phyloP scores from a whole-genome alignment of 2,329 filamentous ascomycete species.

The Ascosphaera aggregata region DNA sequence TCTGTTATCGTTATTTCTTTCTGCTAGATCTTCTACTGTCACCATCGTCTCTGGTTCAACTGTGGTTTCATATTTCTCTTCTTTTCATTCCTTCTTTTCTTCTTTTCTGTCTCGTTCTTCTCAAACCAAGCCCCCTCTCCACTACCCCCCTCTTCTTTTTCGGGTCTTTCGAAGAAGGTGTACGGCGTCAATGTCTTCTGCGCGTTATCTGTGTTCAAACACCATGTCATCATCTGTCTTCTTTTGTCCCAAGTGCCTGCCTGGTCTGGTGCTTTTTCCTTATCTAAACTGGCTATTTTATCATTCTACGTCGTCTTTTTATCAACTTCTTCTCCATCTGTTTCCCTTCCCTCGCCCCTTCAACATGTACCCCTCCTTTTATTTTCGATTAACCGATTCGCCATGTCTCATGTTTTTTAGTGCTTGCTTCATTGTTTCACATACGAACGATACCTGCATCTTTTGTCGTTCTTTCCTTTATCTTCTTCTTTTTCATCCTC shows the following conservation, averaged over 20 bases:
- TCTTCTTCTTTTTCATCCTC: neutral
- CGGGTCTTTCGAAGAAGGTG: neutral
- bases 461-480: neutral
- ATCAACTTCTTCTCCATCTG: neutral
- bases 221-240: neutral
- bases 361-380: no score
- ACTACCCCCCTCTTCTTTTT: no score
- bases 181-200: neutral
- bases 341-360: no score
- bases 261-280: no score
- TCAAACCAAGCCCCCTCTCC: no score
- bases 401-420: neutral
- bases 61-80: neutral
- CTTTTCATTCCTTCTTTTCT: no score
- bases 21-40: neutral
- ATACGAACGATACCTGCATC: neutral
- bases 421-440: neutral
- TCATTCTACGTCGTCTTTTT: neutral
- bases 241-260: neutral
- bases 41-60: neutral
- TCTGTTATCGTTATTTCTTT: neutral
- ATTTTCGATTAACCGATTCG: neutral
- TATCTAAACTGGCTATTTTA: no score
- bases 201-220: neutral
- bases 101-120: no score